Evolutionary conservation across 257 asterid species (phyloP), one percentile per base, ranked within the genome.

Genomic region (Gentiana dahurica): DNA sequence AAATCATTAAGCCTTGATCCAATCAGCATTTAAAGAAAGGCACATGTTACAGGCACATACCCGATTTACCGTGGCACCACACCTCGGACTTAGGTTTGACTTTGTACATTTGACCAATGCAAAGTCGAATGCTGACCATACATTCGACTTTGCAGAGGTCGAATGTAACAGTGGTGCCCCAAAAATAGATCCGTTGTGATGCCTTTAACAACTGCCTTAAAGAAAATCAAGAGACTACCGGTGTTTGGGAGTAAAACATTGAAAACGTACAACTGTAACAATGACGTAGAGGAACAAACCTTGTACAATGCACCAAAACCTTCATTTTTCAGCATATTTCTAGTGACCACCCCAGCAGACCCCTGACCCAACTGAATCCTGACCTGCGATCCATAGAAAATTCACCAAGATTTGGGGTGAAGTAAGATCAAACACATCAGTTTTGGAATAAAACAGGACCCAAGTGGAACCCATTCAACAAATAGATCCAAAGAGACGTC

Each of bases 311-410:
- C 94, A 61, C 90, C 89, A 43, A 80, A 2, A 5, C 97, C 98
- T 41, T 92, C 91, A 56, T 88, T 88, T 59, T 83, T 81, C 38
- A 92, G 77, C 98, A 92, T 88, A 73, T 12, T 81, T 65, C 55
- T 77, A 8, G 98, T 71, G 58, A 92, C 89, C 3, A 51, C 72
- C n/a, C 12, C 82, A 2, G 95, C 98, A 62, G 97, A 92, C 64
- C 98, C 97, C 65, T 92, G 95, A 24, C 98, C 97, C 85, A 92
- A 71, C 65, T 92, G 98, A 59, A 92, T 92, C 69, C 98, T 81
- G 73, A 88, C 98, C 98, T 92, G 72, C 58, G 57, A 75, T 56
- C 35, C 61, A 59, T 62, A 4, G 53, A 65, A 32, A 34, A 34
- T 35, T 34, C 63, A 65, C 48, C 55, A 24, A 24, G 24, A 54